phyloP scores from a whole-genome alignment of 257 asterid species.

The Leonotis leonurus region DNA sequence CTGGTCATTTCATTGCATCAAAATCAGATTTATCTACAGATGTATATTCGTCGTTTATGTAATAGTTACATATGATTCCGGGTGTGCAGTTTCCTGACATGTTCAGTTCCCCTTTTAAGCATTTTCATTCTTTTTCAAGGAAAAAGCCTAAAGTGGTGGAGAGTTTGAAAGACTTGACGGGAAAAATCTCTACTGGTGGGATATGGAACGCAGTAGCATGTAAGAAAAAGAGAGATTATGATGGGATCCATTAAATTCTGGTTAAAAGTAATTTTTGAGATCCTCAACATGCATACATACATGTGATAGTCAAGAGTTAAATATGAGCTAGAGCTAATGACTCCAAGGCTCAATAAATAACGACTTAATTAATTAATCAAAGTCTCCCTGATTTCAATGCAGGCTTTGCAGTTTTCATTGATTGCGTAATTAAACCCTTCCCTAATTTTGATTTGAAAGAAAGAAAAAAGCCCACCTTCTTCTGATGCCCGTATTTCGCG shows the following conservation, averaged over 20 bases:
- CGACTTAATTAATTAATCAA: too few species aligned
- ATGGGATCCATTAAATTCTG: too few species aligned
- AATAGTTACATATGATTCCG: too few species aligned
- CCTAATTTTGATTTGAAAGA: background rate
- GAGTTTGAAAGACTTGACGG: constrained; percentile 14
- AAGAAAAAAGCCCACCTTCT: constrained; percentile 54
- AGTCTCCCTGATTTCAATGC: background rate
- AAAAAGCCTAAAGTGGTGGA: constrained; percentile 31
- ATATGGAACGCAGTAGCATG: too few species aligned
- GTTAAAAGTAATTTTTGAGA: too few species aligned
- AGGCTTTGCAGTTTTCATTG: constrained; percentile 18
- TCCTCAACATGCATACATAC: constrained; percentile 25
- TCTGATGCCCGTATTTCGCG: constrained; percentile 88
- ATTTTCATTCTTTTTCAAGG: background rate
- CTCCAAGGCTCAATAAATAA: background rate
- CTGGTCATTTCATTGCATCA: too few species aligned
- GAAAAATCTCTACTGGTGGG: constrained; percentile 13
- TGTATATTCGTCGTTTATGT: too few species aligned
- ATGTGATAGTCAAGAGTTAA: constrained; percentile 23
- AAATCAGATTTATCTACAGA: too few species aligned
- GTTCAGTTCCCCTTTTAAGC: background rate
- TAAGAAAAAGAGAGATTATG: too few species aligned
- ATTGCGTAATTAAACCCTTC: constrained; percentile 4
- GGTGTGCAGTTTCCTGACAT: too few species aligned
- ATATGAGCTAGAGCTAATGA: constrained; percentile 15